Evolutionary conservation across 2,329 filamentous ascomycete species (phyloP), one percentile per base, ranked within the genome.

Genomic region (Sclerotinia trifoliorum): DNA sequence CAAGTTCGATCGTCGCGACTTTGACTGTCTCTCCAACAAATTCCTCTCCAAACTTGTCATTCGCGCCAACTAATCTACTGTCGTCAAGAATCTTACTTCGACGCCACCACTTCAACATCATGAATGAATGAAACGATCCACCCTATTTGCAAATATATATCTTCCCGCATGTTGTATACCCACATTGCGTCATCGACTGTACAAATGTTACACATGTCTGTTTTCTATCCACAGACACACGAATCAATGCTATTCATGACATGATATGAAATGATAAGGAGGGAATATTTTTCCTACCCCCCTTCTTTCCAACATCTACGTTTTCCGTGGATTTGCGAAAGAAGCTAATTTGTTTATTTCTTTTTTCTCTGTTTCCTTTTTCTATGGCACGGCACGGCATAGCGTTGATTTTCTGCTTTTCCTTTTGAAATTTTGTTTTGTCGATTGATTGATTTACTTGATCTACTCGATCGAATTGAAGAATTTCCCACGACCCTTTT

Each of bases 41-140:
- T 97, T 98, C 83, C 83, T 97, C 74, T 96, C 94, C 49, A 96
- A 96, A 82, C 87, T 98, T 77, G 94, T 97, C 79, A 97, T 97
- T 80, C 93, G 94, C 75, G 92, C 94, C 77, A 96, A 96, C 83
- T 96, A 85, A 79, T 57, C 15, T 17, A 60, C 24, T 17, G 24
- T 42, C 21, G 21, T 57, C 54, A 15, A 24, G 10, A 24, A 52
- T 56, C 11, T 11, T 42, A n/a, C 39, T 17, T 42, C 8, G 39
- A 13, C 39, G 39, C 13, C 39, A 51, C 24, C n/a, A 42, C 48
- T 15, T 51, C 48, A 51, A 17, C 49, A 52, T 24, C 13, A 52
- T 19, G 51, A 32, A 54, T 32, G 21, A 29, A 49, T 51, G 48
- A 24, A 58, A 35, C 17, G 15, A 57, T 3, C 48, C 44, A 26